Evolutionary conservation across 805 yeast species (phyloP), one percentile per base, ranked within the genome.

Genomic region (Nakazawaea pomicola): DNA sequence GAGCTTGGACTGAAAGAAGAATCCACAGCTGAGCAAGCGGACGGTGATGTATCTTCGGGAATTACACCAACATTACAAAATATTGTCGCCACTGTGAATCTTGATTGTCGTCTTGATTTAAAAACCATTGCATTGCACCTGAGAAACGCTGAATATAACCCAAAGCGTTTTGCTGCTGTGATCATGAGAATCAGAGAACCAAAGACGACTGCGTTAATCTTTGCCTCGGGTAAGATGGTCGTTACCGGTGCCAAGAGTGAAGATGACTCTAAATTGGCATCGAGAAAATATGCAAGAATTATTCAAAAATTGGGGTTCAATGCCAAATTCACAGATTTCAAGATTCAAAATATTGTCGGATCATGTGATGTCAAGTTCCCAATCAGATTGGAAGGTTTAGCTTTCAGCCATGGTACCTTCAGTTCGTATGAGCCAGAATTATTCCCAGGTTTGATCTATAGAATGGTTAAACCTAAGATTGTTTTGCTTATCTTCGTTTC

Each of bases 151-250:
- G 99, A 93, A 62, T 93, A 93, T 67, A 93, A 93, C 56, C 99
- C 99, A 38, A 88, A 85, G 57, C 95, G 99, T 70, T 93, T 93
- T 70, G 99, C 99, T 11, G 99, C 99, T 45, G 99, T 93, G 37
- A 93, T 93, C 53, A 93, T 93, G 99, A 86, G 99, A 74, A 93
- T 93, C 53, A 79, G 99, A 65, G 99, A 93, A 62, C 99, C 99
- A 14, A 93, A 93, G 63, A 93, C 99, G 1, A 93, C 99, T 2
- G 98, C 99, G 0, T 72, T 93, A 52, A 93, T 93, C 50, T 93
- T 93, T 63, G 99, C 99, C 1, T 89, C 97, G 2, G 99, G 99
- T 56, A 93, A 93, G 64, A 93, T 93, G 99, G 99, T 93, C 52
- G 99, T 93, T 12, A 93, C 98, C 23, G 99, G 99, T 76, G 99